These are phyloP conservation scores for Stagonosporopsis chrysanthemi DNA, from an alignment of 2,329 filamentous ascomycete genomes.

Conservation along the genomic window DNA sequence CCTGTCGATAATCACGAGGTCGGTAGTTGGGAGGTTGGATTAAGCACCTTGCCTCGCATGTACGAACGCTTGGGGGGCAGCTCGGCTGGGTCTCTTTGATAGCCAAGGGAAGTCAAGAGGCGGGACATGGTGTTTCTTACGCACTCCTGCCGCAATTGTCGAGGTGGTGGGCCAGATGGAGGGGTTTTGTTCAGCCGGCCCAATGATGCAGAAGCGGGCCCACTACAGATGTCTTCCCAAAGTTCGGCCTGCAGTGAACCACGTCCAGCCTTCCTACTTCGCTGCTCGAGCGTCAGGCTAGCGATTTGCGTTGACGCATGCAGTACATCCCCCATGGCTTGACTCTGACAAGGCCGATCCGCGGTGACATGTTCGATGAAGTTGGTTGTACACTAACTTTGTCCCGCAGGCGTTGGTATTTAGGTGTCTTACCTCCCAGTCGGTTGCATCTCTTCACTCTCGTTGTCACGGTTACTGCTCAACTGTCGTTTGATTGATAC, in stretches of 20 bases:
- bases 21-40: constrained; percentile 11
- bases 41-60: constrained; percentile 3
- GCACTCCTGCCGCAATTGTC: constrained; percentile 16
- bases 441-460: constrained; percentile 30
- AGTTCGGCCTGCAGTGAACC: constrained; percentile 19
- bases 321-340: constrained; percentile 35
- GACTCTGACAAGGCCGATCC: constrained; percentile 29
- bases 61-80: constrained; percentile 12
- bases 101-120: constrained; percentile 33
- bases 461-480: constrained; percentile 38
- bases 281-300: constrained; percentile 34
- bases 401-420: constrained; percentile 34
- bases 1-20: neutral
- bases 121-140: constrained; percentile 21
- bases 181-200: constrained; percentile 34
- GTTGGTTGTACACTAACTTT: constrained; percentile 28
- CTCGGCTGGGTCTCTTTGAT: constrained; percentile 11
- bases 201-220: constrained; percentile 27
- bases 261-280: constrained; percentile 33
- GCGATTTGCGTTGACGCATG: constrained; percentile 39
- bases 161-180: constrained; percentile 30
- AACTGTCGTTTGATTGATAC: constrained; percentile 41
- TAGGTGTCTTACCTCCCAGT: constrained; percentile 35
- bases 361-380: constrained; percentile 33
- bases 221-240: constrained; percentile 16